phyloP scores from a whole-genome alignment of 2,329 filamentous ascomycete genomes.

The Fusarium sp. region DNA sequence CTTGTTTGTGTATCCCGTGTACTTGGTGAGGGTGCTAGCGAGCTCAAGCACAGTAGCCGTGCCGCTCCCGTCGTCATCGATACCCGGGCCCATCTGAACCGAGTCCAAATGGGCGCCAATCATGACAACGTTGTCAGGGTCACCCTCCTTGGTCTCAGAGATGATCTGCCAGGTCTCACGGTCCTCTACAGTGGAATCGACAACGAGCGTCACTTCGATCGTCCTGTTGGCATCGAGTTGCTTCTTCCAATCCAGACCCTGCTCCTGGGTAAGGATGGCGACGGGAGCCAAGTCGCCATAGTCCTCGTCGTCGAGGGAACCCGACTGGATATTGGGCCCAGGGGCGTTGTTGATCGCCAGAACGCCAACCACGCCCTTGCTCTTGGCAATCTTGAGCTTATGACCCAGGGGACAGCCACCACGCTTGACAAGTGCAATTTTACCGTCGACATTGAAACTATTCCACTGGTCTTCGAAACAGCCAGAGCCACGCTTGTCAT shows the following conservation, averaged over 20 bases:
- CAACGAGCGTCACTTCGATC: conserved; percentile 54
- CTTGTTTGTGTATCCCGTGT: conserved; percentile 60
- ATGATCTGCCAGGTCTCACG: conserved; percentile 60
- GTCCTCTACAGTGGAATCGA: conserved; percentile 57
- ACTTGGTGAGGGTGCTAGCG: conserved; percentile 55
- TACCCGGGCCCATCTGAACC: conserved; percentile 58
- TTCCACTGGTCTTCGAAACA: conserved; percentile 63
- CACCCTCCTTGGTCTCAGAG: conserved; percentile 60
- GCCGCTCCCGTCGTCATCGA: conserved; percentile 61
- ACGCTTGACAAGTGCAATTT: conserved; percentile 63
- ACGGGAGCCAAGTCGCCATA: conserved; percentile 55
- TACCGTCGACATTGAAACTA: conserved; percentile 60
- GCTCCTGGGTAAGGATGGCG: conserved; percentile 55
- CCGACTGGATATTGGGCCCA: conserved; percentile 54
- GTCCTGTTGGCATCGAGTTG: conserved; percentile 53
- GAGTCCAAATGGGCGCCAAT: conserved; percentile 60
- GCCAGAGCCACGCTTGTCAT: conserved; percentile 57
- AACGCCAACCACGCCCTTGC: conserved; percentile 60
- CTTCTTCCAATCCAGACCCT: conserved; percentile 55
- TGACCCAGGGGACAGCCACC: conserved; percentile 60
- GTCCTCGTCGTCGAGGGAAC: conserved; percentile 67
- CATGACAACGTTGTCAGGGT: conserved; percentile 60
- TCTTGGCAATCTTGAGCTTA: conserved; percentile 62
- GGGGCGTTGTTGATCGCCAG: no score
- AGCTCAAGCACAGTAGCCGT: conserved; percentile 58